Base-by-base conservation (phyloP, 83 land plant species). In the Isoetes engelmannii region DNA sequence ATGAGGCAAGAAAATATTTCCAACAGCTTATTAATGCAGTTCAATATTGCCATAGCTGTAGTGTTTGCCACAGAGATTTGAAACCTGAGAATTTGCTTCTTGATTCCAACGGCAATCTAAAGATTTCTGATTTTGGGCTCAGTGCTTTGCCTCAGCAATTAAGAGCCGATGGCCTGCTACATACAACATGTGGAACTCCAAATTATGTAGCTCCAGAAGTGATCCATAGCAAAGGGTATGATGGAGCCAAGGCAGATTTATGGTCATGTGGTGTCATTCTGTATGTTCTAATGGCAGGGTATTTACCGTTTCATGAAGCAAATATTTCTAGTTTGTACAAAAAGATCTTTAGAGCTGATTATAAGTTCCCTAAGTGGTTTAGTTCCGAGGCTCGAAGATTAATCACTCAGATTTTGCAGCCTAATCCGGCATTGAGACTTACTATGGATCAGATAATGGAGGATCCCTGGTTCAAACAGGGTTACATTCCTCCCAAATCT, bases 291-390 rank as follows among this genome's bases (percentile, higher is more conserved):
- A 69, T 85, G 17, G 85, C 88, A 7, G 88, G 88, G 3, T 79
- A 64, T 56, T 46, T 84, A 4, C 87, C 87, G 2, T 84, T 84
- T 45, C 87, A 79, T 58, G 83, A 85, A 51, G 85, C 79, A 41
- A 85, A 79, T 63, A 5, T 85, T 13, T 58, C 80, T 15, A 64
- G 60, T 56, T 82, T 85, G 85, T 85, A 85, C 60, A 45, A 70
- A 64, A 85, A 85, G 67, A 79, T 85, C 48, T 72, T 77, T 82
- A 66, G 73, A 10, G 84, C 83, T 28, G 85, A 85, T 17, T 85
- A 79, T 79, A 77, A 69, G 65, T 82, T 80, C 67, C 88, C 88
- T 65, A 80, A 82, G n/a, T 85, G 88, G 88, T 67, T 85, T 53
- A 82, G 85, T 4, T 6, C 73, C 18, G 88, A 82, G 4, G 69